Percentiles rank a stretch among this genome's conserved stretches.
These are phyloP conservation scores for Fusarium nisikadoi DNA, from an alignment of 2,329 filamentous ascomycete genomes.

Conservation along the genomic window DNA sequence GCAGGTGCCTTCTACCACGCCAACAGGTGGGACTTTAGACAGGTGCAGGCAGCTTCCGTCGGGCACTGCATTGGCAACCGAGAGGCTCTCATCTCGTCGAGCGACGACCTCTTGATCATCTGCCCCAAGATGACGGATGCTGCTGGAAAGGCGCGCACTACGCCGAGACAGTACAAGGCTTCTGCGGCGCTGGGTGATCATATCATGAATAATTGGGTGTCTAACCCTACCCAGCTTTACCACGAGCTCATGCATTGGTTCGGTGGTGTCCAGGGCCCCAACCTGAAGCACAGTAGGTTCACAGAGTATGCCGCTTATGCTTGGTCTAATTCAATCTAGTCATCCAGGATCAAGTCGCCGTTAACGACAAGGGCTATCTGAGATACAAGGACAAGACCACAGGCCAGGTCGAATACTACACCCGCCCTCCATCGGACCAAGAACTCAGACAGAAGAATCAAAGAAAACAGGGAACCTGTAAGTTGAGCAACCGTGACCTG, in stretches of 20 bases:
- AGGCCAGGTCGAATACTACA: background rate
- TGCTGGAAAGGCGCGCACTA: background rate
- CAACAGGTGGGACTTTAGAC: background rate
- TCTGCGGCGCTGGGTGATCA: background rate
- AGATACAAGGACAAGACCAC: background rate
- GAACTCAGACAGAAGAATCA: background rate
- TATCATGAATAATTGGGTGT: background rate
- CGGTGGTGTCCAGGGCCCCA: background rate
- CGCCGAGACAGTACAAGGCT: background rate
- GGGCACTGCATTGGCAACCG: background rate
- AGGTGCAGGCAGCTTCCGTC: background rate
- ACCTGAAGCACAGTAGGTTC: background rate
- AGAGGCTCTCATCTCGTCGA: background rate
- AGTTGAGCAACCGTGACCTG: fast-evolving
- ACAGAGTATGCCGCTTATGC: too few species aligned
- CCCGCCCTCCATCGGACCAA: background rate
- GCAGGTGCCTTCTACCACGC: background rate
- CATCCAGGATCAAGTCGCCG: background rate
- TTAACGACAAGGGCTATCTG: background rate
- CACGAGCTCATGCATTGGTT: constrained; percentile 20
- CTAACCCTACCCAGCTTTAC: background rate
- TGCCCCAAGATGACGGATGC: background rate
- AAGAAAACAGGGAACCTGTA: constrained; percentile 8
- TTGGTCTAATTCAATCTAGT: background rate
- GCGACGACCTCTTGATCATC: background rate